A percentile compares a stretch with the other conserved stretches of the same genome.
These are phyloP conservation scores for Pyrenophora tritici-repentis DNA, from an alignment of 2,329 filamentous ascomycete genomes.

Conservation along the genomic window DNA sequence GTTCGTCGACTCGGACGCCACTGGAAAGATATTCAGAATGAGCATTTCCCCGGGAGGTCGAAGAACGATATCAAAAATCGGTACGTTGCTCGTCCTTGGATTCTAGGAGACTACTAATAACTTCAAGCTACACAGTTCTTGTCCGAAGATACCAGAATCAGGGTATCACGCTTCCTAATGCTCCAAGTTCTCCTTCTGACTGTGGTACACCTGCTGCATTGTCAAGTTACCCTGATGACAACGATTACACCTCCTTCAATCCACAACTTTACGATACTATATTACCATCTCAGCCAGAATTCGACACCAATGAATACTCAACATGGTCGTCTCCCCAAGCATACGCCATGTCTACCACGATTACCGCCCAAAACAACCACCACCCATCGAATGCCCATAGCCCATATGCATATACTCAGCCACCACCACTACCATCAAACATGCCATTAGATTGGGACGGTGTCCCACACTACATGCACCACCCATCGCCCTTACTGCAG, in stretches of 20 bases:
- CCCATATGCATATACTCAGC: slow-evolving; percentile 17
- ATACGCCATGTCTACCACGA: slow-evolving; percentile 19
- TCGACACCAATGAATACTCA: slow-evolving; percentile 25
- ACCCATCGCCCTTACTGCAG: slow-evolving; percentile 21
- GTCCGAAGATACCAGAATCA: slow-evolving; percentile 38
- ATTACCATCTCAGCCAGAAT: slow-evolving; percentile 25
- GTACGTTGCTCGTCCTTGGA: slow-evolving; percentile 17
- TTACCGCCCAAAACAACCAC: slow-evolving; percentile 11
- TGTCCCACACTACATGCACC: slow-evolving; percentile 23
- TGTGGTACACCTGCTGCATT: slow-evolving; percentile 15
- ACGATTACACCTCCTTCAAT: slow-evolving; percentile 22
- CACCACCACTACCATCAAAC: slow-evolving; percentile 15
- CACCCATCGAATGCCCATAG: slow-evolving; percentile 12
- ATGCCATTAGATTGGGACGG: slow-evolving; percentile 24
- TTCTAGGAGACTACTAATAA: background rate
- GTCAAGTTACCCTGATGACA: slow-evolving; percentile 24
- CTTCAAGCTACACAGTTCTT: slow-evolving; percentile 37
- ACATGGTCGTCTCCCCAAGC: slow-evolving; percentile 32
- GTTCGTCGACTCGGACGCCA: slow-evolving; percentile 42
- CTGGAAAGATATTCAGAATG: slow-evolving; percentile 47
- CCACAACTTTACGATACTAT: slow-evolving; percentile 24
- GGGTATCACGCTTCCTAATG: slow-evolving; percentile 33
- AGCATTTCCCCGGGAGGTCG: slow-evolving; percentile 44
- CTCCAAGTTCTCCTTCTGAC: slow-evolving; percentile 30
- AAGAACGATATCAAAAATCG: slow-evolving; percentile 50